Conservation (phyloP, 2,329 filamentous ascomycete genomes). For the Calonectria montana region DNA sequence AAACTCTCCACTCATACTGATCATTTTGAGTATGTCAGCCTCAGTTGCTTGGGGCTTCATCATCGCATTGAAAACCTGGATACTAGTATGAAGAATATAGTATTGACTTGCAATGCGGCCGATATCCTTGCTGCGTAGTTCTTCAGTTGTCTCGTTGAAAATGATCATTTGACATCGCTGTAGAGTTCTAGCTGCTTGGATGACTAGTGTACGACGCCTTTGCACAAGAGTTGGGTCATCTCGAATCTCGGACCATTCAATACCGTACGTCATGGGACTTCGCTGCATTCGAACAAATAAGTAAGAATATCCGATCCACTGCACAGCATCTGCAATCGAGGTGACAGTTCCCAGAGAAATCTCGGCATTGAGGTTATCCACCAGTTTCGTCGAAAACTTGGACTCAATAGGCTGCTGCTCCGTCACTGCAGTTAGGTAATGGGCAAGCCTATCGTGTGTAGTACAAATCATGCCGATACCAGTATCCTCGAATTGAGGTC, state of each 20-base stretch:
- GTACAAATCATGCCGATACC: slow-evolving; percentile 99
- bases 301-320: slow-evolving; percentile 98
- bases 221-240: slow-evolving; percentile 92
- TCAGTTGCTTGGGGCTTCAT: slow-evolving; percentile 90
- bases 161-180: slow-evolving; percentile 99
- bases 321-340: slow-evolving; percentile 90
- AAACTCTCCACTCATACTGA: slow-evolving; percentile 97
- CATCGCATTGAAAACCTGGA: slow-evolving; percentile 96
- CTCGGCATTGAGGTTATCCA: slow-evolving; percentile 97
- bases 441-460: slow-evolving; percentile 89
- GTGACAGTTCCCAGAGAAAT: slow-evolving; percentile 95
- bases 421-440: slow-evolving; percentile 93
- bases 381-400: slow-evolving; percentile 91
- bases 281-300: slow-evolving; percentile 96
- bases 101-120: slow-evolving; percentile 97
- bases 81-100: slow-evolving; percentile 92
- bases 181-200: slow-evolving; percentile 86
- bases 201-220: slow-evolving; percentile 84
- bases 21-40: slow-evolving; percentile 94
- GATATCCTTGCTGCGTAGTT: slow-evolving; percentile 92
- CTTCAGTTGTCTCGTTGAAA: slow-evolving; percentile 94
- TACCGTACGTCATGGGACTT: slow-evolving; percentile 92
- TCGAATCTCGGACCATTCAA: slow-evolving; percentile 90
- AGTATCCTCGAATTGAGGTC: slow-evolving; percentile 96
- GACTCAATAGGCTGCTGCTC: slow-evolving; percentile 98